Evolutionary conservation across 768 basidiomycete species (phyloP).

Genomic region (Tricholoma sp.): DNA sequence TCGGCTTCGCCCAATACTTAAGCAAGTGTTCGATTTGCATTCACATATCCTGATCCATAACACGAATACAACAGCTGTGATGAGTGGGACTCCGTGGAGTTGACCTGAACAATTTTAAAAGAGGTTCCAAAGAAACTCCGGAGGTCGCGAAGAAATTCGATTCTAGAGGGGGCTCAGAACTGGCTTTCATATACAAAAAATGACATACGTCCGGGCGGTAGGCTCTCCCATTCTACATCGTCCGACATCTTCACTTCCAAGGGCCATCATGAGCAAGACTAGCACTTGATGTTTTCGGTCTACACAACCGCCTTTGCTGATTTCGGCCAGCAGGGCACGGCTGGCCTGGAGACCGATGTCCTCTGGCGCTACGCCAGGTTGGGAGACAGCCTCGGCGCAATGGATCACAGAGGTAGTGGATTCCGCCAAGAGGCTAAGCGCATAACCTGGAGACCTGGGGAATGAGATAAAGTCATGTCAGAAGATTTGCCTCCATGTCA

Average conservation of each 20-base stretch:
- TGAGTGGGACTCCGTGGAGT: slow-evolving; percentile 44
- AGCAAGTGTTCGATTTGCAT: slow-evolving; percentile 75
- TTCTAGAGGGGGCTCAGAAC: slow-evolving; percentile 38
- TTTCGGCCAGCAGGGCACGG: slow-evolving; percentile 71
- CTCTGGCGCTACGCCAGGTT: slow-evolving; percentile 84
- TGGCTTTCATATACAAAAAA: background rate
- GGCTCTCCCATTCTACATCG: slow-evolving; percentile 83
- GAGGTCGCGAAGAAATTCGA: slow-evolving; percentile 86
- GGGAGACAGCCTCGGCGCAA: slow-evolving; percentile 81
- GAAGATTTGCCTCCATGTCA: background rate
- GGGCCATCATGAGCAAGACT: slow-evolving; percentile 83
- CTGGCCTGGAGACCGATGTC: slow-evolving; percentile 86
- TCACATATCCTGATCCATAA: slow-evolving; percentile 88
- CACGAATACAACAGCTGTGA: slow-evolving; percentile 79
- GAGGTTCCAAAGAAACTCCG: slow-evolving; percentile 82
- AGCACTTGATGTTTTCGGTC: slow-evolving; percentile 87
- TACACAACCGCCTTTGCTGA: slow-evolving; percentile 82
- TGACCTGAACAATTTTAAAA: slow-evolving; percentile 80
- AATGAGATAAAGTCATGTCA: background rate
- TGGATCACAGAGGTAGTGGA: slow-evolving; percentile 88
- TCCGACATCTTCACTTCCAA: slow-evolving; percentile 97
- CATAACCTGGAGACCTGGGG: slow-evolving; percentile 91
- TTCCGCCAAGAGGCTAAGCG: slow-evolving; percentile 83
- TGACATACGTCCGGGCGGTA: slow-evolving; percentile 72
- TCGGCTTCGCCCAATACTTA: background rate